Evolutionary conservation across 768 basidiomycete genomes (phyloP).

Genomic region (Pisolithus orientalis): DNA sequence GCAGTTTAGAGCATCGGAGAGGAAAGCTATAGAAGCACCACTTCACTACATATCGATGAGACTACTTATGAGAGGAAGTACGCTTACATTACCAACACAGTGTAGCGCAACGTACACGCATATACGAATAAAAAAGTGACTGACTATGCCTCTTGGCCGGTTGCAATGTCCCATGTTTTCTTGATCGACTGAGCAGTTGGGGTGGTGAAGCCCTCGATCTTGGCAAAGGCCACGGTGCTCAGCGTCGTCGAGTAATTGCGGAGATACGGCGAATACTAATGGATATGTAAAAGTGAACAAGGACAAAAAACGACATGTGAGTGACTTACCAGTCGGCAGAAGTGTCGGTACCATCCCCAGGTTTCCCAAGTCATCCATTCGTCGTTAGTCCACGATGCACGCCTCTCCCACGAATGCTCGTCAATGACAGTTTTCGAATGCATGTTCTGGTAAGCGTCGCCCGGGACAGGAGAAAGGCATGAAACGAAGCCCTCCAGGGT

Average conservation of each 20-base stretch:
- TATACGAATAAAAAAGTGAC: neutral
- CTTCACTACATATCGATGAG: neutral
- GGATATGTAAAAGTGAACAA: conserved; percentile 1
- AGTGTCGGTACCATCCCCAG: conserved; percentile 90
- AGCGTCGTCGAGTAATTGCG: conserved; percentile 70
- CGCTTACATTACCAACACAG: conserved; percentile 1
- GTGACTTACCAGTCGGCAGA: conserved; percentile 66
- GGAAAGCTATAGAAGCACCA: neutral
- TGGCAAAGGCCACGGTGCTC: conserved; percentile 60
- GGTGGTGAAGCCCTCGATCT: conserved; percentile 52
- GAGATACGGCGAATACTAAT: conserved; percentile 74
- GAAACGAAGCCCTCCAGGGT: conserved; percentile 72
- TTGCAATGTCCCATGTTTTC: conserved; percentile 67
- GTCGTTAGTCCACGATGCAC: conserved; percentile 60
- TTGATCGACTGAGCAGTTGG: conserved; percentile 53
- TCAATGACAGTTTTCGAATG: conserved; percentile 52
- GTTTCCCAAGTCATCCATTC: conserved; percentile 86
- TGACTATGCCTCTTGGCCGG: conserved; percentile 44
- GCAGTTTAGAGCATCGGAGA: neutral
- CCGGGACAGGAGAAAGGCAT: conserved; percentile 43
- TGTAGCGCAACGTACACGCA: neutral
- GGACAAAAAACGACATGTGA: neutral
- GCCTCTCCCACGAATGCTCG: conserved; percentile 64
- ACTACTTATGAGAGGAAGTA: neutral
- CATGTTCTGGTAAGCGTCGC: conserved; percentile 42